Conservation (phyloP, 306 rosid genomes). For the Cicer arietinum region DNA sequence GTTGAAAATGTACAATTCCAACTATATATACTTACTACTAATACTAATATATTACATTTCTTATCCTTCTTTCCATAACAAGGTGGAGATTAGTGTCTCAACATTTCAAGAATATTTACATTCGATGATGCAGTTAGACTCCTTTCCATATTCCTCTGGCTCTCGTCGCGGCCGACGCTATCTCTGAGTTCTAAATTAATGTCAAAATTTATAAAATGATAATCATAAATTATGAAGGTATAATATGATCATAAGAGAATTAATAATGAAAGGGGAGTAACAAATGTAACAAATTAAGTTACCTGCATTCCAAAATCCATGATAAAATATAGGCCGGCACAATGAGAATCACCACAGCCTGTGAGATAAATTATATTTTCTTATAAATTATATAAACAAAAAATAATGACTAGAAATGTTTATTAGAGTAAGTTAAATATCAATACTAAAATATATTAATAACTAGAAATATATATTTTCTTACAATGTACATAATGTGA, state of each 20-base stretch:
- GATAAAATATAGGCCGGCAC: slow-evolving; percentile 1
- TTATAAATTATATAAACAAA: not conserved
- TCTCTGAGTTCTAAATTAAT: not conserved
- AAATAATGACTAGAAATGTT: not conserved
- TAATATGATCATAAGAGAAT: not conserved
- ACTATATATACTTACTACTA: too few species aligned
- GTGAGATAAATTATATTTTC: not conserved
- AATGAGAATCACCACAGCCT: slow-evolving; percentile 6
- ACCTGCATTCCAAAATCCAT: slow-evolving; percentile 37
- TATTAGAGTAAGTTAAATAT: not conserved
- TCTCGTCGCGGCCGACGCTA: not conserved
- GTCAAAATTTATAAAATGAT: not conserved
- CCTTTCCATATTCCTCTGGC: not conserved
- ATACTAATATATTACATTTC: not conserved
- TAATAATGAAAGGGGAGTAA: not conserved
- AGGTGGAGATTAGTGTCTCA: not conserved
- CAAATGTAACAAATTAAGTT: slow-evolving; percentile 3
- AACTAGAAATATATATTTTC: not conserved
- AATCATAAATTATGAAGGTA: not conserved
- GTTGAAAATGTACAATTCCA: too few species aligned
- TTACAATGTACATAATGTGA: slow-evolving; percentile 10
- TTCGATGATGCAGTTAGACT: not conserved
- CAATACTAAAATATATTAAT: too few species aligned
- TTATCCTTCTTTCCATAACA: not conserved
- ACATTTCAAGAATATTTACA: not conserved